Base-by-base conservation (phyloP, 495 filamentous ascomycete genomes). In the Penicillium dipodomyicola region DNA sequence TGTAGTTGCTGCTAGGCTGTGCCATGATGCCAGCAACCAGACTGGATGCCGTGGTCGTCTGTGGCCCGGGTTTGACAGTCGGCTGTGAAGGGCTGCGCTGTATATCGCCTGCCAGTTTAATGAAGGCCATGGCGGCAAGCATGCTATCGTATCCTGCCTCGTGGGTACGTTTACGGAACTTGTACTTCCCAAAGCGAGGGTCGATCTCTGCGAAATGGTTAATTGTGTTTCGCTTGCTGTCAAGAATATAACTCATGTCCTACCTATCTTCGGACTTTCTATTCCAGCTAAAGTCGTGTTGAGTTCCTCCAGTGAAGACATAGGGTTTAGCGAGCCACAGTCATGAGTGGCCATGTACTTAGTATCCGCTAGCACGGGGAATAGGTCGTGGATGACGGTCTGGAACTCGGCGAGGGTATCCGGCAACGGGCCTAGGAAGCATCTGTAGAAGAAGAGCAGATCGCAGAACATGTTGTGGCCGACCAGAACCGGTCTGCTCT, bases 391-490 rank as follows among this genome's bases (percentile, higher is more conserved):
- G 20, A 85, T 72, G 19, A 68, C 59, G 3, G 64, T 41, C 37
- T 83, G 74, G 63, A 92, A 92, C 25, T 85, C 82, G 42, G 80
- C 74, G 4, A 89, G 69, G 6, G 70, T 80, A 12, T 78, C 70
- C 4, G 89, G 90, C 9, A 95, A 72, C 1, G 70, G 60, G 1
- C 88, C 85, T 47, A 92, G 72, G 65, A 93, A 94, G 54, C 79
- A 83, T 25, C 74, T 65, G 64, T 86, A 88, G 55, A 95, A 74
- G 64, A 89, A 89, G 30, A 86, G 76, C 20, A 95, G 66, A 66
- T 95, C 91, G 4, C 77, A 80, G 57, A 94, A 88, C 23, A 87
- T 68, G 64, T 94, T 95, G 68, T 96, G 89, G 1, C 89, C 88
- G 10, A 93, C 80, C 8, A 93, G 60, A 1, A 87, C 71, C 12